Percentiles rank a stretch among this genome's conserved stretches.
These are phyloP conservation scores for Agarophyton chilense DNA, from an alignment of 23 red algal genomes.

Conservation along the genomic window DNA sequence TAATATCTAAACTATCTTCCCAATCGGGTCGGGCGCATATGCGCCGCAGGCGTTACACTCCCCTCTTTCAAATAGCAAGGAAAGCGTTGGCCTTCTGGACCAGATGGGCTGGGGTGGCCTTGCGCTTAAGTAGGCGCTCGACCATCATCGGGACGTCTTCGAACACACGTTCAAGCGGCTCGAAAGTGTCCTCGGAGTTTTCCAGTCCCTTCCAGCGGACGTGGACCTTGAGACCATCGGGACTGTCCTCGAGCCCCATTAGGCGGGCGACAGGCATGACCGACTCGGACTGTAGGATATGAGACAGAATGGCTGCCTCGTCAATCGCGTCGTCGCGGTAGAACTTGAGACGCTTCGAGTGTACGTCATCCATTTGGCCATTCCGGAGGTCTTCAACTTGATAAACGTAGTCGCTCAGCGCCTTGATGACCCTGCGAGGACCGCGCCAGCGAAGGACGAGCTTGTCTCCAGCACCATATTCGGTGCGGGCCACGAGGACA, in stretches of 20 bases:
- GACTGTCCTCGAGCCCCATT: neutral
- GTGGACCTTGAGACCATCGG: neutral
- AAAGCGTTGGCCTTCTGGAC: neutral
- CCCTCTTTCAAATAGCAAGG: neutral
- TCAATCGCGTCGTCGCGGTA: slow-evolving; percentile 11
- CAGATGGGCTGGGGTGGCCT: neutral
- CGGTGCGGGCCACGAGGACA: neutral
- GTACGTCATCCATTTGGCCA: neutral
- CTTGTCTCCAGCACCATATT: slow-evolving; percentile 3
- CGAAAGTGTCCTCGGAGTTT: neutral
- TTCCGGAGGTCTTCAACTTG: slow-evolving; percentile 14
- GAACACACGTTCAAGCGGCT: neutral
- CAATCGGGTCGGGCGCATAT: too few relatives aligned
- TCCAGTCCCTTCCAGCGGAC: slow-evolving; percentile 5
- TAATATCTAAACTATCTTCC: too few relatives aligned
- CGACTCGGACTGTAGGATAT: neutral
- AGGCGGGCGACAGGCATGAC: neutral
- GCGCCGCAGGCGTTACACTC: neutral
- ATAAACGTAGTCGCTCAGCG: slow-evolving; percentile 6
- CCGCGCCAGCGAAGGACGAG: slow-evolving; percentile 10
- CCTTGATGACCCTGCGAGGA: slow-evolving; percentile 22
- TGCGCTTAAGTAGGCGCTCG: neutral
- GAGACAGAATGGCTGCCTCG: neutral
- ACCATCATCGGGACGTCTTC: slow-evolving; percentile 19
- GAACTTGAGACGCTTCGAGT: slow-evolving; percentile 26